phyloP scores from a whole-genome alignment of 176 grass and related monocot species.

The Thinopyrum elongatum region DNA sequence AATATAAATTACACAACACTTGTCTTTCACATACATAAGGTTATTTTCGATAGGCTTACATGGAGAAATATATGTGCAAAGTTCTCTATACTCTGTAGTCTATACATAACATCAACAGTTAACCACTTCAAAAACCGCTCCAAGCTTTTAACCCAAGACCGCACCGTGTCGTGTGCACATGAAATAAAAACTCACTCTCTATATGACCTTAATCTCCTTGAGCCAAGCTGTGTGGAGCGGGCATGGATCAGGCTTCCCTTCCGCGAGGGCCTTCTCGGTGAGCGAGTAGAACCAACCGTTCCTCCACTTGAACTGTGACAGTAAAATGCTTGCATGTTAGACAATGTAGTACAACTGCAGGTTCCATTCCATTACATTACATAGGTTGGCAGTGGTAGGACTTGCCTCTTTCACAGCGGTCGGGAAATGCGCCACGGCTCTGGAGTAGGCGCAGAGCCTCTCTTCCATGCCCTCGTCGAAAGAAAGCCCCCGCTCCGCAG shows the following conservation, averaged over 20 bases:
- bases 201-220: conserved; percentile 95
- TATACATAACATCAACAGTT: too few relatives aligned
- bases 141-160: too few relatives aligned
- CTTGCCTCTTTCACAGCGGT: conserved; percentile 94
- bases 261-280: conserved; percentile 62
- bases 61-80: too few relatives aligned
- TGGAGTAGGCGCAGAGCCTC: conserved; percentile 75
- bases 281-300: conserved; percentile 93
- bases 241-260: conserved; percentile 75
- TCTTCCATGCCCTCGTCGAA: conserved; percentile 80
- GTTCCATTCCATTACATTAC: background rate
- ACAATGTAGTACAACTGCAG: background rate
- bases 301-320: conserved; percentile 91
- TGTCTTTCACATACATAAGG: background rate
- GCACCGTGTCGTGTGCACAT: background rate
- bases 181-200: background rate
- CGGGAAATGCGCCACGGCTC: conserved; percentile 88
- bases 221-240: conserved; percentile 94
- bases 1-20: too few relatives aligned
- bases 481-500: conserved; percentile 52
- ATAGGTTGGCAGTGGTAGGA: background rate
- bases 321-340: background rate
- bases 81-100: too few relatives aligned
- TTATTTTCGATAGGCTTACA: background rate
- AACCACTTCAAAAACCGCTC: too few relatives aligned